Conservation (phyloP, 1,284 basidiomycete species). For the Tilletia indica region DNA sequence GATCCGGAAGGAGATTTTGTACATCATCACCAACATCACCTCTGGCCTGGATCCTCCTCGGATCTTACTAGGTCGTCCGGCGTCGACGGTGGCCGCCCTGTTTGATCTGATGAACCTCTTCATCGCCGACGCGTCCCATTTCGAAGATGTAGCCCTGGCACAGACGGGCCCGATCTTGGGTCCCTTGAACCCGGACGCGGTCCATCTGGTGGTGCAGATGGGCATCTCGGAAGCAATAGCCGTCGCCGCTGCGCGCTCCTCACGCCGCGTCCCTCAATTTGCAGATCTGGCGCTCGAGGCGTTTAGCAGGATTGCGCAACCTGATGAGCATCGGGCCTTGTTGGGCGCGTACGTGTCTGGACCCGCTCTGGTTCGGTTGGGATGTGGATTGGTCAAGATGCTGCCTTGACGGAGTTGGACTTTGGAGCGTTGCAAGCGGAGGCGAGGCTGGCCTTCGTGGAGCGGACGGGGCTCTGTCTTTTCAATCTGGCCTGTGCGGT, state of each 20-base stretch:
- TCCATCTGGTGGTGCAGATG: slow-evolving; percentile 20
- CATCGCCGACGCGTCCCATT: slow-evolving; percentile 69
- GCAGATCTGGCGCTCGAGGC: slow-evolving; percentile 78
- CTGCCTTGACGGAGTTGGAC: slow-evolving; percentile 74
- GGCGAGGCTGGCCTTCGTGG: slow-evolving; percentile 73
- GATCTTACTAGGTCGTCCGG: background rate
- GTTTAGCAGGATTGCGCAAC: slow-evolving; percentile 72
- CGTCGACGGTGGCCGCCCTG: slow-evolving; percentile 61
- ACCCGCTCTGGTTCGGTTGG: slow-evolving; percentile 65
- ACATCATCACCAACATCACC: slow-evolving; percentile 68
- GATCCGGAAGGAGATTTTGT: slow-evolving; percentile 74
- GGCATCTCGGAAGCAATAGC: background rate
- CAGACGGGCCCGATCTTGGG: slow-evolving; percentile 58
- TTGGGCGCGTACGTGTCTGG: slow-evolving; percentile 66
- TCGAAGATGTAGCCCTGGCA: slow-evolving; percentile 59
- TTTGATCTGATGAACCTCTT: slow-evolving; percentile 74
- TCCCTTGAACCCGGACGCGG: slow-evolving; percentile 44
- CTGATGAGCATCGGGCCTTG: slow-evolving; percentile 76
- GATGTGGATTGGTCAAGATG: slow-evolving; percentile 72
- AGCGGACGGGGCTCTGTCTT: slow-evolving; percentile 74
- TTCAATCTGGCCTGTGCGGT: slow-evolving; percentile 84
- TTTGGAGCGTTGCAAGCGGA: slow-evolving; percentile 67
- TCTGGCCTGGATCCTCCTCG: background rate
- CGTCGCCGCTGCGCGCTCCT: slow-evolving; percentile 33
- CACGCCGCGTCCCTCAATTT: slow-evolving; percentile 62